phyloP scores from a whole-genome alignment of 176 grass and related monocot genomes.

The Aegilops bicornis region DNA sequence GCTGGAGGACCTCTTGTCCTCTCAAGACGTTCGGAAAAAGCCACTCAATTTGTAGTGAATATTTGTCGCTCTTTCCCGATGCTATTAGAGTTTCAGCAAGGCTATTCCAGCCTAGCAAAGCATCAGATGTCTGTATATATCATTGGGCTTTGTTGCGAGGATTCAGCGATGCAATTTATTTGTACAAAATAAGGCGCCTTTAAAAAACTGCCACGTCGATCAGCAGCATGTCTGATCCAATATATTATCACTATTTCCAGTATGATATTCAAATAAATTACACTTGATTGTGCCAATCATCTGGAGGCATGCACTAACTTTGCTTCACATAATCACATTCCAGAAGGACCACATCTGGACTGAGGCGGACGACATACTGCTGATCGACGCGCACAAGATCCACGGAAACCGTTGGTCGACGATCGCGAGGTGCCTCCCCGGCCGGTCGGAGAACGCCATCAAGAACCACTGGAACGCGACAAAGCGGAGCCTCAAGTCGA shows the following conservation, averaged over 20 bases:
- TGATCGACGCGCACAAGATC: conserved; percentile 49
- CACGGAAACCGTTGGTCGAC: conserved; percentile 64
- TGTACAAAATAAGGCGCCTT: neutral
- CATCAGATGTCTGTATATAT: neutral
- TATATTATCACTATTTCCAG: neutral
- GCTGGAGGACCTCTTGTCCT: no score
- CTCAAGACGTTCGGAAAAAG: no score
- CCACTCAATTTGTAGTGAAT: no score
- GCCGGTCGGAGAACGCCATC: conserved; percentile 67
- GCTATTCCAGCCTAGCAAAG: neutral
- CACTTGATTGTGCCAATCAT: conserved; percentile 1
- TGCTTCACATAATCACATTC: conserved; percentile 12
- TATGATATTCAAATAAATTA: neutral
- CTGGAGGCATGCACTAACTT: neutral
- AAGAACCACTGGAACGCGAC: conserved; percentile 97
- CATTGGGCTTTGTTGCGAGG: neutral
- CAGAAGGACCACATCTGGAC: conserved; percentile 70
- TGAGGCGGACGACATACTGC: conserved; percentile 51
- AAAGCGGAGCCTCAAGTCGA: conserved; percentile 51
- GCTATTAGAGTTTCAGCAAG: neutral
- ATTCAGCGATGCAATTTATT: neutral
- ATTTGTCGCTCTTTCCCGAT: no score
- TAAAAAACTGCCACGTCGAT: neutral
- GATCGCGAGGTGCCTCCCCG: conserved; percentile 53
- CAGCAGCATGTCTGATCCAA: neutral